Conservation (phyloP, 495 filamentous ascomycete genomes). For the Polyplosphaeria fusca region DNA sequence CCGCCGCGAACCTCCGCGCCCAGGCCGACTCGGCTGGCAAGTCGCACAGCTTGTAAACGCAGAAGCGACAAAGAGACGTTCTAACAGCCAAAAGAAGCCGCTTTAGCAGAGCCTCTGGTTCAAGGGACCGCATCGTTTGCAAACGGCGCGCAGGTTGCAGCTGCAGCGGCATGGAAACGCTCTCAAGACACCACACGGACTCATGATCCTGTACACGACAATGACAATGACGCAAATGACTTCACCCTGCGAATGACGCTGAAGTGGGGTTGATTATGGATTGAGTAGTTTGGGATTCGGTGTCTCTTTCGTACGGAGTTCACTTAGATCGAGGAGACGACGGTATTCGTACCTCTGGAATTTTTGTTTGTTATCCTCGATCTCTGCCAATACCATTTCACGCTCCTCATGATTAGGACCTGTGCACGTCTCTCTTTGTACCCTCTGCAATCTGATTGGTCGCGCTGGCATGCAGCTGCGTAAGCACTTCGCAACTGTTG, state of each 20-base stretch:
- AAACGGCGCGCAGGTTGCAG: constrained; percentile 12
- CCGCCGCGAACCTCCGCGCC: constrained; percentile 83
- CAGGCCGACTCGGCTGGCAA: constrained; percentile 76
- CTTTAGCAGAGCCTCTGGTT: neutral
- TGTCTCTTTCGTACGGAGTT: constrained; percentile 12
- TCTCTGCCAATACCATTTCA: constrained; percentile 6
- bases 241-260: constrained; percentile 14
- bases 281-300: constrained; percentile 5
- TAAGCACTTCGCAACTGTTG: too few species aligned
- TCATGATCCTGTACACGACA: constrained; percentile 9
- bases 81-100: constrained; percentile 26
- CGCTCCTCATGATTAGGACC: neutral
- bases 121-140: neutral
- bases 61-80: constrained; percentile 6
- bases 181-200: constrained; percentile 11
- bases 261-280: constrained; percentile 3
- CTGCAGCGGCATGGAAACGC: constrained; percentile 23
- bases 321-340: constrained; percentile 13
- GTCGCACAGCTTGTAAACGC: constrained; percentile 29
- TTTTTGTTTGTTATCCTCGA: constrained; percentile 1
- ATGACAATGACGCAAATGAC: constrained; percentile 10
- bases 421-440: too few species aligned
- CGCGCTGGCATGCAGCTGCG: too few species aligned
- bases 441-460: too few species aligned
- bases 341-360: constrained; percentile 10